A percentile compares a stretch with the other conserved stretches of the same genome.
These are phyloP conservation scores for Fraxinus nigra DNA, from an alignment of 305 asterid species.

Conservation along the genomic window DNA sequence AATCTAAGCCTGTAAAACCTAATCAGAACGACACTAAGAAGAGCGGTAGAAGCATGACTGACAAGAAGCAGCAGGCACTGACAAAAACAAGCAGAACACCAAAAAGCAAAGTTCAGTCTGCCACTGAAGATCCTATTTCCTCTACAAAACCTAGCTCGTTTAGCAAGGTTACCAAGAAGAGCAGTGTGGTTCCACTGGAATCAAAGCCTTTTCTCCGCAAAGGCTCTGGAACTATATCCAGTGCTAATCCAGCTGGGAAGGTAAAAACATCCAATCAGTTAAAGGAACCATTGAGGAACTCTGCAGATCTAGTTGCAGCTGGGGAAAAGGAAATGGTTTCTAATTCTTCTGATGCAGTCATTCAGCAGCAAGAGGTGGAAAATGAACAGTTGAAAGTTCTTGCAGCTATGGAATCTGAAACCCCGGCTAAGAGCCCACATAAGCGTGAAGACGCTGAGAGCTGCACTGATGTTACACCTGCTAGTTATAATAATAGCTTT, in stretches of 20 bases:
- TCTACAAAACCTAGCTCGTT: constrained; percentile 60
- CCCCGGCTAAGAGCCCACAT: constrained; percentile 33
- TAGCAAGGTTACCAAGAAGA: constrained; percentile 76
- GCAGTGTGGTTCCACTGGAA: constrained; percentile 89
- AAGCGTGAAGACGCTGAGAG: constrained; percentile 43
- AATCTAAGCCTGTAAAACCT: constrained; percentile 45
- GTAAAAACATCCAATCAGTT: constrained; percentile 42
- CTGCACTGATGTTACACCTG: constrained; percentile 29
- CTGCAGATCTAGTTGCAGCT: constrained; percentile 30
- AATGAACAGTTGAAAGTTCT: constrained; percentile 28
- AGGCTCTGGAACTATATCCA: constrained; percentile 61
- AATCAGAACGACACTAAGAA: constrained; percentile 50
- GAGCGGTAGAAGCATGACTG: constrained; percentile 41
- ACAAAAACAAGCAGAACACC: constrained; percentile 41
- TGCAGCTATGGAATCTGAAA: constrained; percentile 24
- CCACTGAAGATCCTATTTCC: constrained; percentile 47
- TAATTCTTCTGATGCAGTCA: constrained; percentile 36
- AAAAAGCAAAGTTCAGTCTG: constrained; percentile 49
- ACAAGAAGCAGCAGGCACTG: constrained; percentile 55
- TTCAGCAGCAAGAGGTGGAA: constrained; percentile 46
- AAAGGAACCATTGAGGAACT: constrained; percentile 42
- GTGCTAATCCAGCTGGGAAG: constrained; percentile 45
- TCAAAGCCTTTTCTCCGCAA: constrained; percentile 89
- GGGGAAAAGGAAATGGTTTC: constrained; percentile 43
- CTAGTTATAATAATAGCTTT: constrained; percentile 23